These are phyloP conservation scores for Calonectria honghensis DNA, from an alignment of 2,329 filamentous ascomycete genomes.

Conservation along the genomic window DNA sequence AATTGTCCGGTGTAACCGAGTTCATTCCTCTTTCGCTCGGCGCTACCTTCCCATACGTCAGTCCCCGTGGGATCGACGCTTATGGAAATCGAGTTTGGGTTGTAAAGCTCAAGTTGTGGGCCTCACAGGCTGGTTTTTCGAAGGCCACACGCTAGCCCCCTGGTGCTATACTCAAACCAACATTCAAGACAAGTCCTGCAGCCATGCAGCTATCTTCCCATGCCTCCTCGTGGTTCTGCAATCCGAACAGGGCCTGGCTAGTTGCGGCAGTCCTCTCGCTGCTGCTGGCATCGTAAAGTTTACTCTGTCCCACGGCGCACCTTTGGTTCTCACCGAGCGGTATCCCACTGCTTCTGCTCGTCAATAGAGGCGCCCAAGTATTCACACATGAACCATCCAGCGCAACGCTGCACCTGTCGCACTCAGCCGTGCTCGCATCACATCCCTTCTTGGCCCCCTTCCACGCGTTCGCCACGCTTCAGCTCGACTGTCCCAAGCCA, in stretches of 20 bases:
- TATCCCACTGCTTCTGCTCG: too few relatives aligned
- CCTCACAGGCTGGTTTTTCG: not conserved
- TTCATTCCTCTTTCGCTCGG: conserved; percentile 17
- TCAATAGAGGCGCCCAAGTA: not conserved
- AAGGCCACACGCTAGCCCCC: conserved; percentile 15
- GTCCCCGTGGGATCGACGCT: conserved; percentile 15
- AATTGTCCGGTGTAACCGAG: conserved; percentile 18
- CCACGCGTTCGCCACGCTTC: conserved; percentile 8
- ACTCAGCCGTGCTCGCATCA: not conserved
- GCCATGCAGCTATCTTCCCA: not conserved
- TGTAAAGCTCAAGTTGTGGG: conserved; percentile 27
- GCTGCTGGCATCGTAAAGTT: not conserved
- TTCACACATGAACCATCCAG: not conserved
- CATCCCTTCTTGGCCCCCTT: not conserved
- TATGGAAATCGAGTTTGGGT: conserved; percentile 16
- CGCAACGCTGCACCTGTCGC: too few relatives aligned
- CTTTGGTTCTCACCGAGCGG: not conserved
- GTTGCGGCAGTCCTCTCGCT: not conserved
- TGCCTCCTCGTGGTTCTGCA: not conserved
- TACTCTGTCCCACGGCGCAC: not conserved
- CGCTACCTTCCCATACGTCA: conserved; percentile 11
- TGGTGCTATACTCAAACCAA: conserved; percentile 21
- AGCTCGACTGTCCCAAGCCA: conserved; percentile 11
- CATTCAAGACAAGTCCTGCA: not conserved
- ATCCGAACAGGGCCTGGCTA: not conserved